Evolutionary conservation across 2,329 filamentous ascomycete genomes (phyloP), one percentile per base, ranked within the genome.

Genomic region (Cordyceps cateniannulata): DNA sequence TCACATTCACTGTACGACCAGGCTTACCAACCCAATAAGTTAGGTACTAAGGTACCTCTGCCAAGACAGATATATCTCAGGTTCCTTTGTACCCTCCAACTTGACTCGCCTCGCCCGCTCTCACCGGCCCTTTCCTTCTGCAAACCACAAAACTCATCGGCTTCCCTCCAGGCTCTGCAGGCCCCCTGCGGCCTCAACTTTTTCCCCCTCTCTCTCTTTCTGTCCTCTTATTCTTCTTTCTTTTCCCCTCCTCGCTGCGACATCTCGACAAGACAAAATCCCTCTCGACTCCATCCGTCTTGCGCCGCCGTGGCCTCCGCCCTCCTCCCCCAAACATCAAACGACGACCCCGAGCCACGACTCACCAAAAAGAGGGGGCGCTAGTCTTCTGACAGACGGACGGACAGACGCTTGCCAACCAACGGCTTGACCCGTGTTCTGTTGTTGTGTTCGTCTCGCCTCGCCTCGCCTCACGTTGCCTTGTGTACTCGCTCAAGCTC

Each of bases 131-230:
- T 59, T 49, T 54, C 25, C 35, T 27, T 25, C 8, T 45, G 3
- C 42, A 47, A 44, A 35, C 45, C 40, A 45, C 56, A 40, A 47
- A 38, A 29, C n/a, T 49, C 27, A 44, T 47, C 45, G 59, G 44
- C 27, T 62, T 51, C 52, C 53, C 48, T 55, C 52, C 25, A 7
- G 48, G n/a, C 61, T 45, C 61, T 62, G 40, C 60, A 59, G 60
- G 35, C 44, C 54, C 63, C 61, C 60, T 60, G 56, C 40, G 56
- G 48, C 48, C 62, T 63, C 58, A 35, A 32, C 29, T 24, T 58
- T 49, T 47, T 60, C n/a, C n/a, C 45, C 14, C 14, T 35, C 29
- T 6, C 12, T 32, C 29, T 62, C 62, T 55, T 35, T 27, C 35
- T 51, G 38, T 25, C 38, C 24, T 45, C 35, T 9, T 35, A 29